Base-by-base conservation (phyloP, 768 basidiomycete genomes). In the Phallus indusiatus region DNA sequence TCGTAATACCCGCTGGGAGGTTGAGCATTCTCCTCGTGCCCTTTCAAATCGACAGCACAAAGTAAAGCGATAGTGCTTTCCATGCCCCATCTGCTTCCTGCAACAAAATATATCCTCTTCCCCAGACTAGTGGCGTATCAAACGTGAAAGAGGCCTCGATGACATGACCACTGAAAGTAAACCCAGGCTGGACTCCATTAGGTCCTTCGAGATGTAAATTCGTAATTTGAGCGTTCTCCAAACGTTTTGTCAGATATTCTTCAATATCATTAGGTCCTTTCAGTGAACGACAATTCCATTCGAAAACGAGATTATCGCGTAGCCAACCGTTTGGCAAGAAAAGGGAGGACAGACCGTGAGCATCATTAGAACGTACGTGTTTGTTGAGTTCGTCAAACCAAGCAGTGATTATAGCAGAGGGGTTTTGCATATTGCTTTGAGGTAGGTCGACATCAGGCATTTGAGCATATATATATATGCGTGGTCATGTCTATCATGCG, bases 281-380 rank as follows among this genome's bases (percentile, higher is more conserved):
- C 14, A 67, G 60, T 4, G 67, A 62, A 12, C 64, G 65, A 28
- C 58, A 47, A 53, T 64, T 66, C 68, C 68, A 69, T 4, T 60
- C 62, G 53, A 67, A 66, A 17, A 63, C 61, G 10, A 67, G 63
- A 17, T 65, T 36, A 37, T 67, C 69, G 33, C 68, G 57, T 6
- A 67, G 47, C 68, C 70, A 77, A 8, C 75, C 76, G 35, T 67
- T 57, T 0, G 70, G 65, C 1, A 71, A 68, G 64, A 78, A 73
- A 9, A 60, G 62, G 10, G 67, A 60, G 0, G 61, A 60, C 5
- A 70, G 61, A 5, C 60, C 67, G 6, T 64, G 56, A 1, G 64
- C 55, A 52, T 74, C 66, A 1, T 56, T 62, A 21, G 64, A 42
- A 20, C 53, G 24, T 9, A 72, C 22, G 11, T 63, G 63, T 6